Conservation (phyloP, 208 protist species). For the Leishmania mexicana region DNA sequence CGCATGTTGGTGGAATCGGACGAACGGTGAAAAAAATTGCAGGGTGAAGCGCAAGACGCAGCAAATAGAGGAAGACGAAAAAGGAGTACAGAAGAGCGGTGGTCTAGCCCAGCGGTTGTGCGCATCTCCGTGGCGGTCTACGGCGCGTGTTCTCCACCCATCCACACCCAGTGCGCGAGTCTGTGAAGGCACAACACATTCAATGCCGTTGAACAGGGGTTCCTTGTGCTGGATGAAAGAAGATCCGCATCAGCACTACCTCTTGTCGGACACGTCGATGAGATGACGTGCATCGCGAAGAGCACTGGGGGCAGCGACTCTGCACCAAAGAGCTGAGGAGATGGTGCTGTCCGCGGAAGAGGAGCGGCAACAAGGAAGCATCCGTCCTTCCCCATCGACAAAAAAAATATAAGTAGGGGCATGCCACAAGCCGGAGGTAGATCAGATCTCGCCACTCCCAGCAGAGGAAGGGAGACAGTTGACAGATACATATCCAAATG, state of each 20-base stretch:
- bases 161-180: neutral
- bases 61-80: neutral
- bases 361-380: neutral
- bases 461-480: neutral
- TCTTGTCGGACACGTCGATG: neutral
- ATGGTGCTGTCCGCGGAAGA: neutral
- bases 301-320: neutral
- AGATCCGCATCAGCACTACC: neutral
- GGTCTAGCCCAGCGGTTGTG: no score
- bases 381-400: no score
- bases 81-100: conserved; percentile 2
- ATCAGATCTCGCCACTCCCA: neutral
- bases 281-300: neutral
- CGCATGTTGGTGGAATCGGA: neutral
- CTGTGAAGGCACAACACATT: neutral
- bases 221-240: neutral
- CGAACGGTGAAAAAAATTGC: conserved; percentile 13
- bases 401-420: neutral
- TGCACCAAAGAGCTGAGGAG: neutral
- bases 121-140: neutral
- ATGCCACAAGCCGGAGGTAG: neutral
- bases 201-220: neutral
- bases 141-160: neutral
- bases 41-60: neutral
- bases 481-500: neutral